These are phyloP conservation scores for Brassica nigra DNA, from an alignment of 345 rosid genomes.

Conservation along the genomic window DNA sequence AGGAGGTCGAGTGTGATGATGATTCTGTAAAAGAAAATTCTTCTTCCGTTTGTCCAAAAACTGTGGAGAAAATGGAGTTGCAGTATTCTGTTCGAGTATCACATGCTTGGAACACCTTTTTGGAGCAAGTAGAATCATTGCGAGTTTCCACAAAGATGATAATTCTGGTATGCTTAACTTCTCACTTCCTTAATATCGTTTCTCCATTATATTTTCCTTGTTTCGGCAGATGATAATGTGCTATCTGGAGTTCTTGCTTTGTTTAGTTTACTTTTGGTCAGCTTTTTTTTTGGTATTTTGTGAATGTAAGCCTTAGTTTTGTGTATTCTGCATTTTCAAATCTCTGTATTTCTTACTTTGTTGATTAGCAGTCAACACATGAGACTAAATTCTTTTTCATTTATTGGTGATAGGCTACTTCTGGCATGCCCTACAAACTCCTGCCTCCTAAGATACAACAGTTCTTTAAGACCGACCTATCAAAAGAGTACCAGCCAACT, in stretches of 20 bases:
- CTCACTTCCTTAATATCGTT: constrained; percentile 18
- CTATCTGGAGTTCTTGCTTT: constrained; percentile 11
- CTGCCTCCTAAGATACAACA: constrained; percentile 68
- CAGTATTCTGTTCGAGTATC: constrained; percentile 49
- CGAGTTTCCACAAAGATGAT: constrained; percentile 75
- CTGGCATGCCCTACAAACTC: constrained; percentile 58
- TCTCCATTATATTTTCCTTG: constrained; percentile 14
- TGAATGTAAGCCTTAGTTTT: constrained; percentile 23
- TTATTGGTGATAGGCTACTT: constrained; percentile 72
- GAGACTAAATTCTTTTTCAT: constrained; percentile 23
- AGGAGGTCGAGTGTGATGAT: constrained; percentile 36
- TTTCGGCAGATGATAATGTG: not conserved
- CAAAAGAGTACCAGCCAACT: constrained; percentile 46
- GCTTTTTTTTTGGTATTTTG: not conserved
- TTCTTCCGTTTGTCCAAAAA: constrained; percentile 33
- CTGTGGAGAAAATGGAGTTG: constrained; percentile 38
- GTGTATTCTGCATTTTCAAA: constrained; percentile 5
- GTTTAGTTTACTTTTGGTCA: constrained; percentile 1
- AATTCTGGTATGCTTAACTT: constrained; percentile 62
- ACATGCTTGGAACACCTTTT: constrained; percentile 78
- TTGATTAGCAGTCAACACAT: constrained; percentile 20
- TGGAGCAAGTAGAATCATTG: constrained; percentile 83
- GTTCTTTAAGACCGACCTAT: constrained; percentile 64
- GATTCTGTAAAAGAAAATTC: constrained; percentile 40
- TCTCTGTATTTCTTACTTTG: not conserved